phyloP scores from a whole-genome alignment of 2,329 filamentous ascomycete species.

The Fonsecaea pugnacius region DNA sequence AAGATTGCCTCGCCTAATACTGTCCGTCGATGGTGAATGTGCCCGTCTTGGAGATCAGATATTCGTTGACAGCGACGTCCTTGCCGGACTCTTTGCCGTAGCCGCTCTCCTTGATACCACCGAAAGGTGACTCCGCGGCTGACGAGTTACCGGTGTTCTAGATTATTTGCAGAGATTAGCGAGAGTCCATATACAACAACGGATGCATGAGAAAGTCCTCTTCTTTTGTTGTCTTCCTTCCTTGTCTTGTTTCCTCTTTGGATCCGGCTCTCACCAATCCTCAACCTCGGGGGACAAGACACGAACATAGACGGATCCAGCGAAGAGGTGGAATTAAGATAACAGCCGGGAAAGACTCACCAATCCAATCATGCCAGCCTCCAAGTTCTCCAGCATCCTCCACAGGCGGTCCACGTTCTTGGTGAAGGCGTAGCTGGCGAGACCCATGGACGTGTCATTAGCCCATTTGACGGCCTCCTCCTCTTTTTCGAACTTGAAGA shows the following conservation, averaged over 20 bases:
- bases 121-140: slow-evolving; percentile 69
- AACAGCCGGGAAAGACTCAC: slow-evolving; percentile 42
- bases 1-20: slow-evolving; percentile 43
- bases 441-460: slow-evolving; percentile 37
- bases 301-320: not conserved
- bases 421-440: slow-evolving; percentile 69
- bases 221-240: not conserved
- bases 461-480: slow-evolving; percentile 61
- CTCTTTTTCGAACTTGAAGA: slow-evolving; percentile 69
- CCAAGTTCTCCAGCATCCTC: slow-evolving; percentile 68
- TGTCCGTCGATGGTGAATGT: slow-evolving; percentile 65
- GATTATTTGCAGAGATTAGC: slow-evolving; percentile 1
- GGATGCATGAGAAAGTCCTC: not conserved
- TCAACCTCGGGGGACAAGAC: not conserved
- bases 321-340: slow-evolving; percentile 3
- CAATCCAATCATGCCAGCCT: slow-evolving; percentile 71
- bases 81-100: slow-evolving; percentile 72
- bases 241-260: not conserved
- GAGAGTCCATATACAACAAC: not conserved
- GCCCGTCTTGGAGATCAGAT: slow-evolving; percentile 67
- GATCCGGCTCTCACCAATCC: not conserved
- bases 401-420: slow-evolving; percentile 69
- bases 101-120: slow-evolving; percentile 69
- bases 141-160: slow-evolving; percentile 60
- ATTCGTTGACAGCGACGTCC: slow-evolving; percentile 67